phyloP scores from a whole-genome alignment of 768 basidiomycete genomes.

The Boletus reticulatus region DNA sequence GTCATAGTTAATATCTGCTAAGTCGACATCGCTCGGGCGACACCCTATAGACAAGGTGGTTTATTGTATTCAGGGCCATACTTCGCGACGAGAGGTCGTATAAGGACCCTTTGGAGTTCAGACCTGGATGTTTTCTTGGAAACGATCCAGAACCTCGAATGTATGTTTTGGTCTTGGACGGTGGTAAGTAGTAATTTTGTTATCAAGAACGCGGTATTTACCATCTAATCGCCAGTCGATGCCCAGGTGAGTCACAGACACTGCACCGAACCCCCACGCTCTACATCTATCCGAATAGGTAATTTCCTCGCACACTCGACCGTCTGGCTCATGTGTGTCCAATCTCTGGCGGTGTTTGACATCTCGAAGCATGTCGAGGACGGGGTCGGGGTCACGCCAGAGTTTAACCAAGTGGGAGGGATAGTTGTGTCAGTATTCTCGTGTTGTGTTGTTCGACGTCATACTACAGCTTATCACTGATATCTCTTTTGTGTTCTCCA shows the following conservation, averaged over 20 bases:
- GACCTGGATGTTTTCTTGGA: constrained; percentile 22
- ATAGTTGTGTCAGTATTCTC: constrained; percentile 4
- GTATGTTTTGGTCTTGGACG: constrained; percentile 20
- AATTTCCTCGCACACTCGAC: constrained; percentile 24
- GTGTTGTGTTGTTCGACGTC: neutral
- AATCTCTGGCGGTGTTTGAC: constrained; percentile 39
- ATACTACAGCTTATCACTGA: neutral
- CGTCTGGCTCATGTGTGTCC: constrained; percentile 27
- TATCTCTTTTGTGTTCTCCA: neutral
- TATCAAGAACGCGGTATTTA: neutral
- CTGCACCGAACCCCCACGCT: neutral
- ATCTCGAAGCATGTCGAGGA: constrained; percentile 39
- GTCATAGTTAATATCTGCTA: constrained; percentile 21
- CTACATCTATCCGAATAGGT: constrained; percentile 10
- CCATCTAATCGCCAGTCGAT: neutral
- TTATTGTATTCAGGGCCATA: constrained; percentile 10
- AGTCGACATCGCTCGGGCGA: neutral
- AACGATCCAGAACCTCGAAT: constrained; percentile 9
- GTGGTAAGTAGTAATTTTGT: neutral
- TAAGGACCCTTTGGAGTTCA: constrained; percentile 17
- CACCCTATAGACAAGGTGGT: too few species aligned
- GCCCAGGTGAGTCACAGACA: constrained; percentile 6
- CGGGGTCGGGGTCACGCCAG: constrained; percentile 42
- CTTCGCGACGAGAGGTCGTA: constrained; percentile 17
- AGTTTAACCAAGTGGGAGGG: constrained; percentile 31